Base-by-base conservation (phyloP, 176 grass and related monocot species). In the Lolium rigidum region DNA sequence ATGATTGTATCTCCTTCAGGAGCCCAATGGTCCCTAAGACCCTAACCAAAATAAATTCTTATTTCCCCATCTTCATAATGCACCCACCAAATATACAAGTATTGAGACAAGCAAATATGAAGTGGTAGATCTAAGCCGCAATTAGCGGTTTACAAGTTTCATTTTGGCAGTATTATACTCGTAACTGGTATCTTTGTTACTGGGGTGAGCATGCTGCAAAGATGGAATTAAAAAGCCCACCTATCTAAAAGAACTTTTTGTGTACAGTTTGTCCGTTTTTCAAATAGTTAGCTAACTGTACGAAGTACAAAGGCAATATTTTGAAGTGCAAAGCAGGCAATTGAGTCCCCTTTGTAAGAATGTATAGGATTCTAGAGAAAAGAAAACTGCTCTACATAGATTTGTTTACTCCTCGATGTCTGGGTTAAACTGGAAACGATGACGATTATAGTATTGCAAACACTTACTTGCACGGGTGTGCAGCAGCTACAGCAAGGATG, bases 21-120 rank as follows among this genome's bases (percentile, higher is more conserved):
- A 90, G 26, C 75, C 18, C 70, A 82, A 63, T 71, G 90, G 90
- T 88, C 90, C 90, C 82, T 88, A 56, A 77, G 90, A 85, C 90
- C 90, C 82, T 88, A 48, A 77, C 77, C 37, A 85, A 91, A 77
- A 82, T 71, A 85, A 88, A 62, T 88, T 77, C 70, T 85, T 41
- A 70, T 77, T 52, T 77, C 14, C 62, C 52, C 70, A 18, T 49
- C 78, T 79, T 25, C 71, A 66, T 85, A 79, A 57, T 56, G 52
- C 43, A 82, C 48, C 66, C 39, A 25, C 28, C 57, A 66, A 74
- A 68, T 51, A 60, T 20, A 37, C 4, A 28, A 55, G 54, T n/a
- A 38, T 41, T 60, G 10, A 44, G 7, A 76, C 16, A 87, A 83
- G 24, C 2, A 67, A 39, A 87, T 59, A 57, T 57, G 48, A 43